These are phyloP conservation scores for Phytophthora colocasiae DNA, from an alignment of 352 stramenopile genomes.

Conservation along the genomic window DNA sequence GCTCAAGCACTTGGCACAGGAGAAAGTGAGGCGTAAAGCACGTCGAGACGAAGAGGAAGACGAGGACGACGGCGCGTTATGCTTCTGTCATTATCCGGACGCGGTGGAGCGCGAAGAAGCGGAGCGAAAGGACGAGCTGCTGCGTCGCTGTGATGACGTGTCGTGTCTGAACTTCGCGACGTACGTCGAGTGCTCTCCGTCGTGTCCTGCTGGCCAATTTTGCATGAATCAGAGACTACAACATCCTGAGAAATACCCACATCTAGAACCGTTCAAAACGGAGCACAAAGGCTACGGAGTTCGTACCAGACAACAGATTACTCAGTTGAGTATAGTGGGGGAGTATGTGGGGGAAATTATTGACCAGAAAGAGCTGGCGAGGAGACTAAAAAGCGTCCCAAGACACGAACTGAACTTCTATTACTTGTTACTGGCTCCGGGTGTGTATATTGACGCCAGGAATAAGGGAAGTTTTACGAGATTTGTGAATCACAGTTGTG, in stretches of 20 bases:
- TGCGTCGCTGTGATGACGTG: conserved; percentile 78
- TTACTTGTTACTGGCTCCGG: conserved; percentile 81
- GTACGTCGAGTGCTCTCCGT: conserved; percentile 77
- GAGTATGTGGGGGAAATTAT: conserved; percentile 95
- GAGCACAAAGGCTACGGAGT: conserved; percentile 90
- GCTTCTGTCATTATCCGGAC: conserved; percentile 66
- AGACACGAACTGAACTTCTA: conserved; percentile 90
- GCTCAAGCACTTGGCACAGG: conserved; percentile 55
- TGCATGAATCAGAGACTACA: conserved; percentile 86
- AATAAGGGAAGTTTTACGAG: conserved; percentile 94
- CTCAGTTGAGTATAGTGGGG: conserved; percentile 73
- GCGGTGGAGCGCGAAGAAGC: conserved; percentile 42
- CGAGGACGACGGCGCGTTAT: conserved; percentile 54
- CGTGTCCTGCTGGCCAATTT: conserved; percentile 54
- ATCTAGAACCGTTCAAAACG: conserved; percentile 80
- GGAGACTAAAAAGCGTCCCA: conserved; percentile 63
- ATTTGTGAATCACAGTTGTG: conserved; percentile 97
- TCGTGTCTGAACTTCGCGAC: conserved; percentile 91
- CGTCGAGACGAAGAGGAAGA: conserved; percentile 47
- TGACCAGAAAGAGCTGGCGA: conserved; percentile 82
- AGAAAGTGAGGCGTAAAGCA: conserved; percentile 41
- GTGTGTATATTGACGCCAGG: conserved; percentile 90
- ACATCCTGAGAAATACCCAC: conserved; percentile 66
- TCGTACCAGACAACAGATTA: conserved; percentile 66
- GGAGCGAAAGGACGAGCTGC: conserved; percentile 3